These are phyloP conservation scores for Jamesozyma lodderae DNA, from an alignment of 805 yeast species.

Conservation along the genomic window DNA sequence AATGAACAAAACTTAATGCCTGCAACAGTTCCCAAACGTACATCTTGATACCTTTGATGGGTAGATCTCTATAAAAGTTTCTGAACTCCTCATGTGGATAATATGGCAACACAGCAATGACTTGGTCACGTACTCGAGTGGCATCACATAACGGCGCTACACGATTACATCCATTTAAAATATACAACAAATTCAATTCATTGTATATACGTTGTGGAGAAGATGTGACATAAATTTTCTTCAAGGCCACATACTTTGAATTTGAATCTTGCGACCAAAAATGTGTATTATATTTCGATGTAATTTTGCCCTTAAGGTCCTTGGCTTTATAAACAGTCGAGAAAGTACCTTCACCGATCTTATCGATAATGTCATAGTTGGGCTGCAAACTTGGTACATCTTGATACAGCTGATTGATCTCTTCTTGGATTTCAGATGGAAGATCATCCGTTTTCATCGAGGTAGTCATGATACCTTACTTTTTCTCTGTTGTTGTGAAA, in stretches of 20 bases:
- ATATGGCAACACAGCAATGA: constrained; percentile 84
- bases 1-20: constrained; percentile 61
- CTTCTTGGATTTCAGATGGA: constrained; percentile 45
- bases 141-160: constrained; percentile 91
- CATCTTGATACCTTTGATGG: constrained; percentile 66
- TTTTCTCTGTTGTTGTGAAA: no score
- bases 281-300: constrained; percentile 21
- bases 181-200: constrained; percentile 71
- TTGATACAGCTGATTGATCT: constrained; percentile 44
- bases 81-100: constrained; percentile 87
- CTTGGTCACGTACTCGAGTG: constrained; percentile 79
- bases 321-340: constrained; percentile 61
- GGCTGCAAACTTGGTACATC: constrained; percentile 44
- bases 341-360: constrained; percentile 79
- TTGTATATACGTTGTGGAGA: constrained; percentile 87
- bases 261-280: constrained; percentile 32
- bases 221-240: constrained; percentile 89
- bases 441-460: constrained; percentile 32
- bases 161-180: constrained; percentile 54
- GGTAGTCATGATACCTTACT: neutral
- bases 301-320: constrained; percentile 30
- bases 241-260: constrained; percentile 63
- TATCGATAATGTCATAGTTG: constrained; percentile 35
- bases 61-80: constrained; percentile 71
- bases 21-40: constrained; percentile 74